Percentiles rank a stretch among this genome's conserved stretches.
These are phyloP conservation scores for Colletotrichum sp. DNA, from an alignment of 2,329 filamentous ascomycete species.

Conservation along the genomic window DNA sequence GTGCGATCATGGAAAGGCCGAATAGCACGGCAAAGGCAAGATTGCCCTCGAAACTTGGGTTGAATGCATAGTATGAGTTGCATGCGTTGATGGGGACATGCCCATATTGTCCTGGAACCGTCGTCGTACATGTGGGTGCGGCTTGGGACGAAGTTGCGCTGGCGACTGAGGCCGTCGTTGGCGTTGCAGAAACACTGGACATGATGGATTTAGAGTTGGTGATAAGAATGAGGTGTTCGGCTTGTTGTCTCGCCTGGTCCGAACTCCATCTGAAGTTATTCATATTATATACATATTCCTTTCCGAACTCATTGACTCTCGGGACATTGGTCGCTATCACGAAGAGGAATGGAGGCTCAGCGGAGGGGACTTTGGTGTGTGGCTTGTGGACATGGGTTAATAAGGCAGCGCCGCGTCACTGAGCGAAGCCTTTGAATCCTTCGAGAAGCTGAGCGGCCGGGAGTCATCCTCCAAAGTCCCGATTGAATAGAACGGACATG, in stretches of 20 bases:
- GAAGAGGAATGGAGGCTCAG: background rate
- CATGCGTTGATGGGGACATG: slow-evolving; percentile 35
- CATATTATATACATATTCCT: background rate
- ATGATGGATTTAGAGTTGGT: background rate
- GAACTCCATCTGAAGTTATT: slow-evolving; percentile 2
- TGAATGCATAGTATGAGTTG: slow-evolving; percentile 35
- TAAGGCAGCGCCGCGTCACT: background rate
- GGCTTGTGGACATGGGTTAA: background rate
- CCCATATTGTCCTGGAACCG: slow-evolving; percentile 36
- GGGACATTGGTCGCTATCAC: background rate
- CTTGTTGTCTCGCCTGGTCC: background rate
- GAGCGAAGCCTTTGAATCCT: background rate
- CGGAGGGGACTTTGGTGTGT: background rate
- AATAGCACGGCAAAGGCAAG: slow-evolving; percentile 36
- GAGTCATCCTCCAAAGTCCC: background rate
- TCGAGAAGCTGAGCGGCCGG: background rate
- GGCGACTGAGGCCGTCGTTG: background rate
- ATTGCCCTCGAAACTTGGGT: slow-evolving; percentile 38
- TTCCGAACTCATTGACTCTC: background rate
- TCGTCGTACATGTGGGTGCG: slow-evolving; percentile 29
- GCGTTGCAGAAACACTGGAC: background rate
- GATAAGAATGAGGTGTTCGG: background rate
- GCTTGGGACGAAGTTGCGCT: slow-evolving; percentile 1
- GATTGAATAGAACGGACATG: background rate
- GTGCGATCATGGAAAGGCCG: slow-evolving; percentile 29